Base-by-base conservation (phyloP, 75 land plant species). In the Gnetum montanum region DNA sequence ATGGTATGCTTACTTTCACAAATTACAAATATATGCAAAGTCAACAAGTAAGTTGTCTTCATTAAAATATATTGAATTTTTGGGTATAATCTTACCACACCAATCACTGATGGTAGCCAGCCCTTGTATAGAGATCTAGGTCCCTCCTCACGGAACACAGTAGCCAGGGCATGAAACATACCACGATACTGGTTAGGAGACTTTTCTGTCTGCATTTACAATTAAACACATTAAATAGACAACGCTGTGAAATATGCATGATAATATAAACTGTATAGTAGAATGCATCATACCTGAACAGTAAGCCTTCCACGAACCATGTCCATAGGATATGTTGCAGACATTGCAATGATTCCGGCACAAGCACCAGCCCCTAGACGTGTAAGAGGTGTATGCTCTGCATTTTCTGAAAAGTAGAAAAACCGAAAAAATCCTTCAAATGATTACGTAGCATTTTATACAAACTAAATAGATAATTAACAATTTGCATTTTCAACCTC, bases 321-420 rank as follows among this genome's bases (percentile, higher is more conserved):
- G 66, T 93, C 98, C 95, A 93, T 79, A 3, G 95, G 97, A 59
- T 92, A 92, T 34, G 97, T 92, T 24, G 95, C 97, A 28, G 97
- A 92, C 97, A 92, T 92, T 20, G 95, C 97, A 67, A 92, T 88
- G 16, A 92, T 88, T 45, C 97, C 97, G 54, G 97, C 97, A 73
- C 85, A 80, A 20, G 97, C 97, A 59, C 93, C 97, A 66, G 97
- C 93, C 7, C 83, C 88, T 36, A 92, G 78, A 6, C 97, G 88
- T 54, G 84, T 53, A 34, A 92, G 55, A 36, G 97, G 95, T 58
- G 83, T 84, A 20, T 82, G 75, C 46, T 88, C 62, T 41, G 96
- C 98, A 66, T 88, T 74, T 47, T 82, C 98, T 92, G 85, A 4
- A 41, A 41, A 15, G 18, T 15, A 18, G 43, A 15, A 6, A 41